These are phyloP conservation scores for Candolleomyces eurysporus DNA, from an alignment of 768 basidiomycete genomes.

Conservation along the genomic window DNA sequence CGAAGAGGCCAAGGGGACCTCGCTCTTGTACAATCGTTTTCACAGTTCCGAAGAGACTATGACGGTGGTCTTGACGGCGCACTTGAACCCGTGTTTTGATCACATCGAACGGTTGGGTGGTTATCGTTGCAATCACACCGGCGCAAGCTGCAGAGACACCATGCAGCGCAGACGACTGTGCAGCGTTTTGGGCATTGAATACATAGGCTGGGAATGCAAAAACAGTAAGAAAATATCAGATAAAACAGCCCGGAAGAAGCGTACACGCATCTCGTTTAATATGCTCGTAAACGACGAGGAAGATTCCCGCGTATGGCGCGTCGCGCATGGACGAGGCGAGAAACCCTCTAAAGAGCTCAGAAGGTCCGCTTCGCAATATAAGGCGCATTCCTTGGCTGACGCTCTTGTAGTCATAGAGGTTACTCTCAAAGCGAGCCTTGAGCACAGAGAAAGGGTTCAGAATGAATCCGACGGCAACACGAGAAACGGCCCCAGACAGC, in stretches of 20 bases:
- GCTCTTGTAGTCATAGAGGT: constrained; percentile 69
- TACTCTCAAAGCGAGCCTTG: constrained; percentile 93
- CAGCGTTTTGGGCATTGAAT: constrained; percentile 40
- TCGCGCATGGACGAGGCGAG: constrained; percentile 88
- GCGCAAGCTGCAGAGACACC: constrained; percentile 73
- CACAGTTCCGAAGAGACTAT: constrained; percentile 64
- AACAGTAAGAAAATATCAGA: constrained; percentile 9
- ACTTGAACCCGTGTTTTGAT: constrained; percentile 97
- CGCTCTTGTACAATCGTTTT: constrained; percentile 75
- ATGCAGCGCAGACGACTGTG: constrained; percentile 54
- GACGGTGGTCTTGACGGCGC: constrained; percentile 72
- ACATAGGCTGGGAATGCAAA: constrained; percentile 31
- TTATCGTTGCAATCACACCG: constrained; percentile 78
- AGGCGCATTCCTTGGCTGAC: constrained; percentile 56
- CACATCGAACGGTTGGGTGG: constrained; percentile 92
- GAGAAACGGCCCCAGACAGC: constrained; percentile 78
- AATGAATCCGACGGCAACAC: constrained; percentile 77
- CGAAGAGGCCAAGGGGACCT: constrained; percentile 78
- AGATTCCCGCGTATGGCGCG: constrained; percentile 91
- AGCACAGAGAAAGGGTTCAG: constrained; percentile 90
- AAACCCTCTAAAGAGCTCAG: constrained; percentile 83
- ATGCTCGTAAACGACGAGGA: constrained; percentile 84
- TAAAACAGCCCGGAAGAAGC: constrained; percentile 16
- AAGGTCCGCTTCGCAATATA: constrained; percentile 68
- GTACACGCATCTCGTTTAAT: constrained; percentile 74